Percentiles rank a stretch among this genome's conserved stretches.
Evolutionary conservation across 441 rosid genomes (phyloP).

Genomic region (Eruca vesicaria): DNA sequence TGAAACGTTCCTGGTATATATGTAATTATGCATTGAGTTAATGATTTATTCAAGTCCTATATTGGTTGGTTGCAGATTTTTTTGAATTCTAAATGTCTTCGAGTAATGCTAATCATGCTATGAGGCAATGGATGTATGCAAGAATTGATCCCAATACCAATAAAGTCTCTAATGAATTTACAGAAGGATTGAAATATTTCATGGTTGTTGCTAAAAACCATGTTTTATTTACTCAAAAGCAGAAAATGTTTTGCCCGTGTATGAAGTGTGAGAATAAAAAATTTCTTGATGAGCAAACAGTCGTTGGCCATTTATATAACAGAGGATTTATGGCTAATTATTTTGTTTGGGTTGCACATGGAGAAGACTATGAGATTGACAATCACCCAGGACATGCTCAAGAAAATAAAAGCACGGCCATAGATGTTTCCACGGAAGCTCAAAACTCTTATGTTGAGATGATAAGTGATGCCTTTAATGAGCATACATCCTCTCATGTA

Average conservation of each 20-base stretch:
- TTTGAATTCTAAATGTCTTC: neutral
- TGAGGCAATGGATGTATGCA: neutral
- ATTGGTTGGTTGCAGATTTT: neutral
- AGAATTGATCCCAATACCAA: neutral
- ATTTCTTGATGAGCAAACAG: neutral
- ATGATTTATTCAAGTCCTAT: neutral
- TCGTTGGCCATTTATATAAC: neutral
- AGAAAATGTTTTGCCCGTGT: neutral
- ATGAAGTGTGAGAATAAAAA: neutral
- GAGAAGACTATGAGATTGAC: neutral
- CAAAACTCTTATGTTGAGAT: neutral
- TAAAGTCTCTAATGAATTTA: neutral
- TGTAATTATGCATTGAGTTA: neutral
- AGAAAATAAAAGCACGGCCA: neutral
- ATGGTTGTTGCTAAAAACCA: neutral
- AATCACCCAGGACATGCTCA: neutral
- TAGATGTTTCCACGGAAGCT: neutral
- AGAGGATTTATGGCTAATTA: neutral
- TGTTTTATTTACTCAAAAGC: neutral
- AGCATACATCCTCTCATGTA: neutral
- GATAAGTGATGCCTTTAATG: conserved; percentile 1
- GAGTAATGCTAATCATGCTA: neutral
- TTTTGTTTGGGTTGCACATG: neutral
- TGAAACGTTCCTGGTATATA: neutral
- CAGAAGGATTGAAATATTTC: neutral